Evolutionary conservation across 768 basidiomycete species (phyloP), one percentile per base, ranked within the genome.

Genomic region (Agaricus subrufescens): DNA sequence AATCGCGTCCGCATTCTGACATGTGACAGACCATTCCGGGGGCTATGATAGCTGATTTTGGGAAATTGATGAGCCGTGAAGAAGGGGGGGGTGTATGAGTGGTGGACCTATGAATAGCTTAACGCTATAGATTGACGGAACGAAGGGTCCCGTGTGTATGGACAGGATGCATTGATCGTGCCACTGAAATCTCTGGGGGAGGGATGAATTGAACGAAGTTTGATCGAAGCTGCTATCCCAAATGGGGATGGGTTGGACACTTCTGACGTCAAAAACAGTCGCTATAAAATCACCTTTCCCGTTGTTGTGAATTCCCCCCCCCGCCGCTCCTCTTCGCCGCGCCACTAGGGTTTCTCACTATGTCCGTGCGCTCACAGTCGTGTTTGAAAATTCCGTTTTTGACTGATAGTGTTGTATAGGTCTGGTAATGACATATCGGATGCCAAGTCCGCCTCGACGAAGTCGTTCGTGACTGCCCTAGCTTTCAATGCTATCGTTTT

Each of bases 401-500:
- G 3, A 23, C 54, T 42, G 19, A 48, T 19, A 12, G 5, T n/a
- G 3, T 27, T 34, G 46, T 45, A n/a, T 58, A 79, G 77, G 77
- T 74, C 80, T 3, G 60, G 19, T 19, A 19, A 19, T 19, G 19
- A 67, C 3, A 43, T 15, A 65, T 75, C 44, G 46, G 56, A 75
- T 12, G 79, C 87, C 3, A 68, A 68, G 38, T 76, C 78, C 52
- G 86, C 91, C 56, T 88, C 91, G 30, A 91, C 89, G 0, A 61
- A 76, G 43, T 85, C 90, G 9, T 98, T 98, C 67, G 68, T 88
- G 43, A 88, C 95, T 5, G 89, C 96, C 3, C 79, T 98, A 45
- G 82, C 85, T 15, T 85, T 94, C 76, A 98, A 98, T 66, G 77
- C 75, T 0, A 78, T 79, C 38, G 83, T 92, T 25, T 90, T 91